Evolutionary conservation across 1,284 basidiomycete genomes (phyloP), one percentile per base, ranked within the genome.

Genomic region (Ustilago esculenta): DNA sequence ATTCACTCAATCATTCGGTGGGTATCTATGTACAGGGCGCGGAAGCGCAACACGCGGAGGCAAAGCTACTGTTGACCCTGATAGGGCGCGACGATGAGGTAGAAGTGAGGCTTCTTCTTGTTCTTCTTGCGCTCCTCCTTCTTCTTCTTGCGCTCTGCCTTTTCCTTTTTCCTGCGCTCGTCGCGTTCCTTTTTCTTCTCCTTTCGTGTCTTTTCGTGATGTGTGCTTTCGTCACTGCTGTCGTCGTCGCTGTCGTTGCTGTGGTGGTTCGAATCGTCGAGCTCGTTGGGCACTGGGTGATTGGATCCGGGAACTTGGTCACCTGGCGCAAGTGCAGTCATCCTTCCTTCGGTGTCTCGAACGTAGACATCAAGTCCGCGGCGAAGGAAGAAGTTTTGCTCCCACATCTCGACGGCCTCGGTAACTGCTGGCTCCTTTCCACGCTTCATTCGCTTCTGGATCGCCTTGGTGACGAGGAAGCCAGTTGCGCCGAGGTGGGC

Each of bases 321-420:
- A 12, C 37, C 40, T 17, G 35, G 32, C 4, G 35, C 33, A 9
- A 9, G 17, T 7, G 23, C 32, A 5, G 55, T 51, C 10, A 61
- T 45, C 11, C 45, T 37, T 21, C 42, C 42, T 25, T 36, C 46
- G 17, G 41, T 47, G 34, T 51, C 30, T 18, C 23, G 29, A 15
- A 64, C 33, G 29, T 50, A 64, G 41, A 64, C 60, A 23, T 64
- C 60, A n/a, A 64, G 41, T 1, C 40, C 40, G 10, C 60, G 33
- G 3, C 23, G 40, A 12, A 39, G n/a, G 49, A 64, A 64, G 27
- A 64, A 64, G 34, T 35, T 33, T 21, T 60, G 46, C 35, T 57
- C 15, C 56, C 56, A 64, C 8, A 17, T 29, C 30, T 64, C 60
- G 35, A 64, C 24, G 3, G 45, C 34, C 44, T 60, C 50, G 8